Base-by-base conservation (phyloP, 208 protist species). In the Perkinsela sp. region DNA sequence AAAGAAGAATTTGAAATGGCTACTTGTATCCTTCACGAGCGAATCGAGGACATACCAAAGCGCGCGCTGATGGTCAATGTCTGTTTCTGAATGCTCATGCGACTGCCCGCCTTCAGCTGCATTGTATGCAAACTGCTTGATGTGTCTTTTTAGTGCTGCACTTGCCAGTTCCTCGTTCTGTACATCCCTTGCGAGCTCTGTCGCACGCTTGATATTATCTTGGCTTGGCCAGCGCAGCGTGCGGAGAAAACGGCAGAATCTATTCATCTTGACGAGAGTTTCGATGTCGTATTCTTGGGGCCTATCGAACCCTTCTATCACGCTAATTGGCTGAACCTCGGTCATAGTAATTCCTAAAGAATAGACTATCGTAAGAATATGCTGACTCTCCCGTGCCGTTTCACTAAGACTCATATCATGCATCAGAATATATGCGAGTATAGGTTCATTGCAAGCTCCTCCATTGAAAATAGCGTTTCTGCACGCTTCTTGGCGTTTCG, bases 11-110 rank as follows among this genome's bases (percentile, higher is more conserved):
- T 76, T 85, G 72, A 90, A 93, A 73, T 85, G 89, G 69, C 83
- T 82, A 29, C 79, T 80, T 68, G 83, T 75, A 31, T 89, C 83
- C 75, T 93, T 93, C 73, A 82, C 85, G 48, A 93, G 76, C 73
- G 87, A 87, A 70, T 93, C 87, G 28, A 93, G 76, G 28, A 93
- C 75, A 73, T 89, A 93, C 85, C 87, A 93, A 72, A 80, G 89
- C 1, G 85, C 76, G 2, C 89, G 78, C 72, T 93, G 85, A 74
- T 89, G 40, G 22, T 57, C 40, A 22, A 57, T 57, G 22, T 57
- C 13, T 57, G 40, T 22, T 57, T 6, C 22, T 57, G 40, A 57
- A 6, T 6, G 22, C 40, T 57, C 40, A 22, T 6, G 13, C 40
- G 6, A 6, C 40, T 22, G 6, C 40, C 22, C 40, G 13, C 22